Conservation (phyloP, 1,284 basidiomycete species). For the Malassezia japonica region DNA sequence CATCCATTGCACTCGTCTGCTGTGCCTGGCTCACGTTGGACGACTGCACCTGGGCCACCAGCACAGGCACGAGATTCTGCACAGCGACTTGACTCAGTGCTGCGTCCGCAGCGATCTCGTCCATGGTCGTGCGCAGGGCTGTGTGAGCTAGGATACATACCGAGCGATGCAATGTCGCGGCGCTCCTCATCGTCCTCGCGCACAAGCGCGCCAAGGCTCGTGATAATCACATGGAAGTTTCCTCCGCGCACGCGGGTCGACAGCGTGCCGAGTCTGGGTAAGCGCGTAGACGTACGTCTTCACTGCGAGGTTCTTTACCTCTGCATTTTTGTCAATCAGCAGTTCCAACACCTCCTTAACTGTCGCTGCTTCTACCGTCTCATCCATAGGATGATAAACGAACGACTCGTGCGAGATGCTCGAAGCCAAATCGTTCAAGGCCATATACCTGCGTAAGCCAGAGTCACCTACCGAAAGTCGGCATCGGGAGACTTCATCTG, state of each 20-base stretch:
- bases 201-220: conserved; percentile 73
- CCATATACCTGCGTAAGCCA: no score
- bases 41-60: conserved; percentile 54
- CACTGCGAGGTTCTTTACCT: conserved; percentile 95
- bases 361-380: conserved; percentile 60
- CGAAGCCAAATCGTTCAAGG: conserved; percentile 35
- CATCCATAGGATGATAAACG: conserved; percentile 27
- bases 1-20: conserved; percentile 1
- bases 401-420: conserved; percentile 27
- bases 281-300: conserved; percentile 60
- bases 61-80: background rate
- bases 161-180: conserved; percentile 83
- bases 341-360: conserved; percentile 69
- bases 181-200: conserved; percentile 76
- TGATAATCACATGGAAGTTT: conserved; percentile 75
- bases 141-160: conserved; percentile 41
- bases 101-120: conserved; percentile 1
- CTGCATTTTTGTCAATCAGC: conserved; percentile 85
- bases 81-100: background rate
- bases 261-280: conserved; percentile 64
- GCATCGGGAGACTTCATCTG: conserved; percentile 43
- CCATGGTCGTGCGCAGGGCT: conserved; percentile 6
- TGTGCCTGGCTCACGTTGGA: background rate
- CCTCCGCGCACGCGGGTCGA: conserved; percentile 73
- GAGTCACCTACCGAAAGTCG: conserved; percentile 39